Percentiles rank a stretch among this genome's conserved stretches.
phyloP scores from a whole-genome alignment of 2,329 filamentous ascomycete genomes.

The Fusarium bactridioides region DNA sequence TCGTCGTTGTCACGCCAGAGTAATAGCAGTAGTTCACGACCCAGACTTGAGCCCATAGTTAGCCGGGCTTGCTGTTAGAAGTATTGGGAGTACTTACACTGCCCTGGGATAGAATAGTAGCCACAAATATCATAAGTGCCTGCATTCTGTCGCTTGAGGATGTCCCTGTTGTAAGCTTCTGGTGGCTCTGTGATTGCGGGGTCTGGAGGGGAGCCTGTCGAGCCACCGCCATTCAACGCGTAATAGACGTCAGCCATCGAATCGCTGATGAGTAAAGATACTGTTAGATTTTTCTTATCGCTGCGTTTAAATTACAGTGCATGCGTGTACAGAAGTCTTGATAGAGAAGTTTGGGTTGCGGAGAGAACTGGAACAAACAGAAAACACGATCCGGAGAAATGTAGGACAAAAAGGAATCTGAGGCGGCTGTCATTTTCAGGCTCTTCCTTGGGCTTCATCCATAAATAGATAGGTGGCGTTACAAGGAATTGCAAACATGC shows the following conservation, averaged over 20 bases:
- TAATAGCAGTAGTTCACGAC: background rate
- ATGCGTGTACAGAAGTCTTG: background rate
- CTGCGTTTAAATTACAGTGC: background rate
- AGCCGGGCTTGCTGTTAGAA: background rate
- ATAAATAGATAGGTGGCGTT: background rate
- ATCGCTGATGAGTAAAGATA: fast-evolving
- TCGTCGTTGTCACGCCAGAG: background rate
- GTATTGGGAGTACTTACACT: background rate
- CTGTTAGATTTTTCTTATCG: background rate
- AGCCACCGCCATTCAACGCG: background rate
- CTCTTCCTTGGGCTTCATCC: background rate
- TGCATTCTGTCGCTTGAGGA: background rate
- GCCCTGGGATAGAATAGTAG: background rate
- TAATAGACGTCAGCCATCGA: background rate
- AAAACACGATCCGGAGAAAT: background rate
- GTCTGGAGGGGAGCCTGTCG: background rate
- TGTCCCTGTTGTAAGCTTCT: background rate
- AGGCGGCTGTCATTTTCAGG: background rate
- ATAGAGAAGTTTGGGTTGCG: background rate
- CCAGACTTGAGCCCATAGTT: background rate
- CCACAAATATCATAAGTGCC: background rate
- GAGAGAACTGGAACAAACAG: background rate
- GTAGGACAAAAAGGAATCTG: too few relatives aligned
- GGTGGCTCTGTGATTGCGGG: background rate
- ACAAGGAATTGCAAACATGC: background rate